These are phyloP conservation scores for Paraglomus occultum DNA, from an alignment of 192 early-diverging fungal species.

Conservation along the genomic window DNA sequence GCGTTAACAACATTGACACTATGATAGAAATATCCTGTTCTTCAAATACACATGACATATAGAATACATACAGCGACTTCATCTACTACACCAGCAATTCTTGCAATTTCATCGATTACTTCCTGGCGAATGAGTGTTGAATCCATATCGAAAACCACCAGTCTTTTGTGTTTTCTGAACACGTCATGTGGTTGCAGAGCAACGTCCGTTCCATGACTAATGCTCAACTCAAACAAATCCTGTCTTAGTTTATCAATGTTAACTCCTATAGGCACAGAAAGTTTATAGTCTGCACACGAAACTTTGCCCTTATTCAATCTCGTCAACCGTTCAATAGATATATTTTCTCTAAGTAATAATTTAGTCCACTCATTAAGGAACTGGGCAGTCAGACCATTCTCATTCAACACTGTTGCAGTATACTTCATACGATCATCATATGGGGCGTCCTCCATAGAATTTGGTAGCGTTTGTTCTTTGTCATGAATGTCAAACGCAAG, in stretches of 20 bases:
- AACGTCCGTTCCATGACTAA: slow-evolving; percentile 72
- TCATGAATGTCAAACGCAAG: slow-evolving; percentile 78
- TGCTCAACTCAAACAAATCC: slow-evolving; percentile 69
- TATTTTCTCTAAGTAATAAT: slow-evolving; percentile 69
- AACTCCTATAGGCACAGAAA: slow-evolving; percentile 70
- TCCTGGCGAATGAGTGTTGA: slow-evolving; percentile 98
- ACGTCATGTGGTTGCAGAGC: slow-evolving; percentile 88
- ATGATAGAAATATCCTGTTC: not conserved
- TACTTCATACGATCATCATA: slow-evolving; percentile 83
- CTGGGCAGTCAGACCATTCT: slow-evolving; percentile 69
- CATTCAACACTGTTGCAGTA: slow-evolving; percentile 83
- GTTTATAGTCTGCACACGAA: slow-evolving; percentile 79
- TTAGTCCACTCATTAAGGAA: slow-evolving; percentile 83
- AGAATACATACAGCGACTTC: slow-evolving; percentile 73
- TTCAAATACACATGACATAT: slow-evolving; percentile 3
- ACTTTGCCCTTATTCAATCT: slow-evolving; percentile 68
- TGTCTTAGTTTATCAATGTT: slow-evolving; percentile 68
- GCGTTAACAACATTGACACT: not conserved
- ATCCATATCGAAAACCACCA: slow-evolving; percentile 99
- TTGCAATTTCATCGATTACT: slow-evolving; percentile 98
- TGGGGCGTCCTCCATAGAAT: slow-evolving; percentile 78
- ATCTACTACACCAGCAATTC: slow-evolving; percentile 85
- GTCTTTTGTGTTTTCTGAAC: slow-evolving; percentile 83
- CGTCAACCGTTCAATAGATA: slow-evolving; percentile 88
- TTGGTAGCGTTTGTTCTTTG: slow-evolving; percentile 44